Evolutionary conservation across 2,329 filamentous ascomycete species (phyloP), one percentile per base, ranked within the genome.

Genomic region (Penicillium sumatraense): DNA sequence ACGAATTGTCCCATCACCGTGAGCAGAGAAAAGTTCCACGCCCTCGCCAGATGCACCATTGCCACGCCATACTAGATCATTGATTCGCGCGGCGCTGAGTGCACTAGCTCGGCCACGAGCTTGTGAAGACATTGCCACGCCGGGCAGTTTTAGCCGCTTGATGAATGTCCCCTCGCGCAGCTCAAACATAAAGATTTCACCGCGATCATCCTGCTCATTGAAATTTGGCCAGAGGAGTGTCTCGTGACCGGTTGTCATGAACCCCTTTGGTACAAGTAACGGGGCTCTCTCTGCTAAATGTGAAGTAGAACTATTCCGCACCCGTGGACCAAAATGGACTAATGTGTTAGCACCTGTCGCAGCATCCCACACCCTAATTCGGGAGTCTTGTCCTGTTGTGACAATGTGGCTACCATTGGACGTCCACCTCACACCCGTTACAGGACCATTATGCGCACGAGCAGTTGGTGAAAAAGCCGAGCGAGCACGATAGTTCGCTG

Each of bases 291-390:
- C 86, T 18, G 83, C 83, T 5, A 88, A 78, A 63, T 83, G 86
- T 61, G 78, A 82, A 51, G 59, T 82, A 47, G 60, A 79, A 73
- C 61, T 81, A 70, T 97, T 97, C 64, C 87, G 88, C 36, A 97
- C 82, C 24, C 87, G 82, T 1, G 93, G 90, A 0, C 92, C 92
- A 68, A 97, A 98, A 71, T 89, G 93, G 0, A 89, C 90, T 5
- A 97, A 84, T 0, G 90, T 96, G 72, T 98, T 97, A 16, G 89
- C 89, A 2, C 92, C 91, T 0, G 86, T 90, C 0, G 81, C 81
- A 1, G 89, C 85, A 69, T 96, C 84, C 93, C 93, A 98, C 1
- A 97, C 90, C 4, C 93, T 85, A 59, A 98, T 88, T 8, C 89
- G 85, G 46, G 90, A 83, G 70, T 98, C 95, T 54, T 96, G 89